Evolutionary conservation across 495 filamentous ascomycete species (phyloP).

Genomic region (Entonaema liquescens): DNA sequence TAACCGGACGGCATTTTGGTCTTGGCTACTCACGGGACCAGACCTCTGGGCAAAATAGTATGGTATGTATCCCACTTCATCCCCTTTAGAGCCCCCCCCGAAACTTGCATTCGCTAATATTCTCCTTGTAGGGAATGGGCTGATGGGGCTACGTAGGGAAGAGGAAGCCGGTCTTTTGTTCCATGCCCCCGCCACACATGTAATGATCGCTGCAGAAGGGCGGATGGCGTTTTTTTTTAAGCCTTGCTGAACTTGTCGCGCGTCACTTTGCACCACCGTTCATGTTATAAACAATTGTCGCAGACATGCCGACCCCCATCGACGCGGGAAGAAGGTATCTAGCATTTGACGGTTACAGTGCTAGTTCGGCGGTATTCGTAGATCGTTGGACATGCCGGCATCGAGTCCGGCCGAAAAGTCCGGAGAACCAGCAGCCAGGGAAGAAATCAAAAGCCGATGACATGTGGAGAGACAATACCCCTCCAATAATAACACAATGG

Average conservation of each 20-base stretch:
- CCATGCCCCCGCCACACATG: conserved; percentile 37
- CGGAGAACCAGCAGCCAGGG: conserved; percentile 34
- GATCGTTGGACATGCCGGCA: conserved; percentile 36
- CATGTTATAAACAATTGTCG: neutral
- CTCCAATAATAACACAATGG: conserved; percentile 33
- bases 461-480: conserved; percentile 38
- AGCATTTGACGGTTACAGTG: neutral
- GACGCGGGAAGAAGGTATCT: neutral
- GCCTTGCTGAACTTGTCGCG: conserved; percentile 10
- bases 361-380: conserved; percentile 35
- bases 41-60: conserved; percentile 18
- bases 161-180: conserved; percentile 32
- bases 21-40: neutral
- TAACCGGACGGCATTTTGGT: neutral
- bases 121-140: conserved; percentile 39
- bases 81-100: conserved; percentile 21
- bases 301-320: conserved; percentile 1
- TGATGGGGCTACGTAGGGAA: conserved; percentile 37
- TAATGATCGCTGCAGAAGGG: conserved; percentile 31
- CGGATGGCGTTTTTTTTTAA: conserved; percentile 25
- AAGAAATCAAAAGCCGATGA: conserved; percentile 43
- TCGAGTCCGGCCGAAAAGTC: conserved; percentile 37
- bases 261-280: conserved; percentile 15
- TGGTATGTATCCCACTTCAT: conserved; percentile 20
- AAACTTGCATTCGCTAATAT: conserved; percentile 40